Percentiles rank a stretch among this genome's conserved stretches.
These are phyloP conservation scores for Fusarium guadeloupense DNA, from an alignment of 2,329 filamentous ascomycete species.

Conservation along the genomic window DNA sequence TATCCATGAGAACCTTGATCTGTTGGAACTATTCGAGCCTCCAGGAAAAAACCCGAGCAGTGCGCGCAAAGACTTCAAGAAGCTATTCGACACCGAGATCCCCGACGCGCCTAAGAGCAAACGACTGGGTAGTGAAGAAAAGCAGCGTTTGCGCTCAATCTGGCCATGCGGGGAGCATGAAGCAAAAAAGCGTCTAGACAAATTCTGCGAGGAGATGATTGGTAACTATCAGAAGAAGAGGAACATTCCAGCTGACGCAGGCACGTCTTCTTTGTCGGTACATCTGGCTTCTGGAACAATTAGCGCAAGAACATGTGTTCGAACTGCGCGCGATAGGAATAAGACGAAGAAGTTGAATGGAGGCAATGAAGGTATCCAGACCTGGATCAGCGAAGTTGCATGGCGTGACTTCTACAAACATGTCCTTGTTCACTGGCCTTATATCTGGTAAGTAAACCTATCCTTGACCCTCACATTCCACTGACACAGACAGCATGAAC, in stretches of 20 bases:
- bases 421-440: constrained; percentile 86
- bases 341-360: constrained; percentile 71
- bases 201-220: constrained; percentile 73
- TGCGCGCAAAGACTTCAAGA: constrained; percentile 56
- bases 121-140: constrained; percentile 65
- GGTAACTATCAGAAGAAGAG: constrained; percentile 69
- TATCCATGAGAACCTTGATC: constrained; percentile 73
- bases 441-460: constrained; percentile 68
- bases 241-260: constrained; percentile 70
- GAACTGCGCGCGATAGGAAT: constrained; percentile 69
- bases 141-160: constrained; percentile 63
- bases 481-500: constrained; percentile 57
- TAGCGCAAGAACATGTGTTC: constrained; percentile 72
- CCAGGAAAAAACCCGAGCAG: constrained; percentile 49
- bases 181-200: constrained; percentile 68
- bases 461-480: too few species aligned
- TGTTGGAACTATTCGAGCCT: constrained; percentile 69
- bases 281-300: constrained; percentile 77
- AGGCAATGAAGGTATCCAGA: constrained; percentile 70
- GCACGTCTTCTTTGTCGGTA: constrained; percentile 75
- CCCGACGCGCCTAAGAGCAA: constrained; percentile 73
- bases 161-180: constrained; percentile 83
- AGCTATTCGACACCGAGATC: constrained; percentile 68
- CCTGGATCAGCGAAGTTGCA: constrained; percentile 84
- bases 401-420: constrained; percentile 93